These are phyloP conservation scores for Fraxinus xanthoxyloides DNA, from an alignment of 305 asterid species.

Conservation along the genomic window DNA sequence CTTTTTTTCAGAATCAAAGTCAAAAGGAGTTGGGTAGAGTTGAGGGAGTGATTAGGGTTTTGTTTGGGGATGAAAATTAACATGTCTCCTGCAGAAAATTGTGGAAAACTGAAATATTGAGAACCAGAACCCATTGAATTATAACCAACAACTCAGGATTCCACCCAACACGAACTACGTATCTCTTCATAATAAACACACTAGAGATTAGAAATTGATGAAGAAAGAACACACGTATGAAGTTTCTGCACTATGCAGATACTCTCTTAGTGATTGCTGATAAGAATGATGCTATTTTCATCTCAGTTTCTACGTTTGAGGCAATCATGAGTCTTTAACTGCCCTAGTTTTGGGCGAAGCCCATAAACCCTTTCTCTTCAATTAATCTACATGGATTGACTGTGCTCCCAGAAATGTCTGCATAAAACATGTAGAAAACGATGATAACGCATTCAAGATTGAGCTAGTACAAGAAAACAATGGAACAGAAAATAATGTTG, in stretches of 20 bases:
- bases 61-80: conserved; percentile 63
- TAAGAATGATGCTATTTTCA: neutral
- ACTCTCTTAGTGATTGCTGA: neutral
- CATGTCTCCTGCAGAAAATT: neutral
- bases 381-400: neutral
- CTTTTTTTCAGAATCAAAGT: conserved; percentile 64
- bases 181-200: neutral
- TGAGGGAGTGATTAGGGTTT: conserved; percentile 74
- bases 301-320: neutral
- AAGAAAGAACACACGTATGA: neutral
- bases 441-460: neutral
- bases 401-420: neutral
- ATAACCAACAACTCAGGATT: neutral
- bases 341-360: neutral
- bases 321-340: neutral
- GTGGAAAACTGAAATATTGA: neutral
- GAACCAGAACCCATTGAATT: neutral
- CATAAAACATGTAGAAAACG: neutral
- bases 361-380: neutral
- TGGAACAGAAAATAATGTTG: neutral
- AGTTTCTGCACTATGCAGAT: neutral
- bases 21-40: conserved; percentile 61
- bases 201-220: neutral
- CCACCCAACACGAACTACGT: neutral
- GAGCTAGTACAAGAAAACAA: neutral